These are phyloP conservation scores for Candida rishiriensis DNA, from an alignment of 805 yeast genomes.

Conservation along the genomic window DNA sequence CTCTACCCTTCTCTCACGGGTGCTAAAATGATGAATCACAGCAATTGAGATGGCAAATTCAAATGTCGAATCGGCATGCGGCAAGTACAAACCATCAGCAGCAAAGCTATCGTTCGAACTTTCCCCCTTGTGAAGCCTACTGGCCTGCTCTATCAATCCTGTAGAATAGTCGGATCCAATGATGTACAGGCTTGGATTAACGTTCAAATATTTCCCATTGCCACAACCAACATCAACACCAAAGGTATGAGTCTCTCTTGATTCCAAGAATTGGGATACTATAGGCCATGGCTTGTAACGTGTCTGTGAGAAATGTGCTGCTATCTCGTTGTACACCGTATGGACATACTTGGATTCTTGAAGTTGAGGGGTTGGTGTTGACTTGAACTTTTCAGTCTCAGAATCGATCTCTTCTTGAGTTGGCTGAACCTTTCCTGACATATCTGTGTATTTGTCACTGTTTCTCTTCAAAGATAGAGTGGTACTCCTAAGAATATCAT, in stretches of 20 bases:
- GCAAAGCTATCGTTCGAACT: conserved; percentile 52
- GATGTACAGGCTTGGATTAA: conserved; percentile 63
- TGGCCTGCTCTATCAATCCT: conserved; percentile 65
- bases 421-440: conserved; percentile 31
- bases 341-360: conserved; percentile 83
- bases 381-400: conserved; percentile 27
- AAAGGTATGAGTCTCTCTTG: conserved; percentile 49
- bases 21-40: conserved; percentile 93
- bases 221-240: conserved; percentile 98
- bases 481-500: no score
- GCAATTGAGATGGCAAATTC: conserved; percentile 93
- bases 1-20: conserved; percentile 67
- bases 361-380: conserved; percentile 37
- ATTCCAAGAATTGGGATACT: conserved; percentile 63
- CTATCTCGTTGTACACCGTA: conserved; percentile 88
- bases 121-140: conserved; percentile 29
- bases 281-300: conserved; percentile 98
- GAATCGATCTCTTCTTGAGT: conserved; percentile 22
- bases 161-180: conserved; percentile 74
- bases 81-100: conserved; percentile 74
- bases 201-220: conserved; percentile 82
- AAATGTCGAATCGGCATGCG: conserved; percentile 45
- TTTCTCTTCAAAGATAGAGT: no score
- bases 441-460: neutral
- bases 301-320: conserved; percentile 88